Percentiles rank a stretch among this genome's conserved stretches.
These are phyloP conservation scores for Penicillium canescens DNA, from an alignment of 495 filamentous ascomycete species.

Conservation along the genomic window DNA sequence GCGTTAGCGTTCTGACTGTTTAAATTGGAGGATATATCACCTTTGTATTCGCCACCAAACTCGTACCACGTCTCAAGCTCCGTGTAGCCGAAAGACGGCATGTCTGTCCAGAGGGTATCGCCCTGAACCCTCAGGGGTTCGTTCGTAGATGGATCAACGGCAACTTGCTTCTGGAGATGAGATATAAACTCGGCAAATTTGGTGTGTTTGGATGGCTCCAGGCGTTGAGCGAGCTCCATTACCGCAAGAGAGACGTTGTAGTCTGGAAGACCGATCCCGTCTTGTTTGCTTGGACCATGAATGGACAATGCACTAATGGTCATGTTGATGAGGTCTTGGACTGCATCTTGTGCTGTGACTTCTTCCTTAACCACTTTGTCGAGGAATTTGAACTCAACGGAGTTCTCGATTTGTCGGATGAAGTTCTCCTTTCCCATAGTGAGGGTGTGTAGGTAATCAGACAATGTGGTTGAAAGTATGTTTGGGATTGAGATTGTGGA, in stretches of 20 bases:
- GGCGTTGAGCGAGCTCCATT: conserved; percentile 11
- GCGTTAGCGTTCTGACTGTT: neutral
- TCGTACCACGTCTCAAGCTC: neutral
- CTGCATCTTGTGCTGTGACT: conserved; percentile 1
- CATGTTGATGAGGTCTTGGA: conserved; percentile 3
- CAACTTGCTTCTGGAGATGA: conserved; percentile 3
- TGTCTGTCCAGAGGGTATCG: conserved; percentile 5
- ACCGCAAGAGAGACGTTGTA: conserved; percentile 10
- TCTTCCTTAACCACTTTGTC: conserved; percentile 5
- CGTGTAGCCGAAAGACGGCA: conserved; percentile 4
- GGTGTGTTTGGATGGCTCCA: conserved; percentile 4
- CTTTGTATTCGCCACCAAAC: conserved; percentile 3
- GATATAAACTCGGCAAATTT: conserved; percentile 6
- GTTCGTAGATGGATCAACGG: conserved; percentile 1
- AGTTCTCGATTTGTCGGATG: conserved; percentile 10
- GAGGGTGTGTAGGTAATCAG: neutral
- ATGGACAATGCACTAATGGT: neutral
- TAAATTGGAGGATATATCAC: neutral
- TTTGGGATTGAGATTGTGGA: neutral
- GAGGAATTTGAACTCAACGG: conserved; percentile 3
- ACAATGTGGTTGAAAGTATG: neutral
- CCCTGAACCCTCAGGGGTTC: neutral
- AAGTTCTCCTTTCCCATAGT: conserved; percentile 1
- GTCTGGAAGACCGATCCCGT: conserved; percentile 5
- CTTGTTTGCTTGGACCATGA: conserved; percentile 1